Evolutionary conservation across 148 eudicot species (phyloP).

Genomic region (Fallopia convolvulus): DNA sequence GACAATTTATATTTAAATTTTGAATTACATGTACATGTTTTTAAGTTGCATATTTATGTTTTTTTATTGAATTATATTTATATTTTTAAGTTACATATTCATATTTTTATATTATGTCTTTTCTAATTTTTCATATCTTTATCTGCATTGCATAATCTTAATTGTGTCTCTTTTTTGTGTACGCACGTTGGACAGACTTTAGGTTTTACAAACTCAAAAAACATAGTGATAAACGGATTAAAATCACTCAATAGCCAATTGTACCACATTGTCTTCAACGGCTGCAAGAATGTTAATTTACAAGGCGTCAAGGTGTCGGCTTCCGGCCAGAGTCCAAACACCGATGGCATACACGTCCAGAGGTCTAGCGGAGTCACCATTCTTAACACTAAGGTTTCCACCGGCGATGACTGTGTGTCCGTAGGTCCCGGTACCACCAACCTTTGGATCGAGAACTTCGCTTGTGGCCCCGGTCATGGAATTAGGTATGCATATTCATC

Average conservation of each 20-base stretch:
- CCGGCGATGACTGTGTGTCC: slow-evolving; percentile 13
- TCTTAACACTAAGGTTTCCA: slow-evolving; percentile 10
- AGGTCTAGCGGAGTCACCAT: background rate
- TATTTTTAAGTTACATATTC: too few species aligned
- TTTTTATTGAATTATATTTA: too few species aligned
- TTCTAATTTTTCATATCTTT: too few species aligned
- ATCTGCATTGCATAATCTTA: too few species aligned
- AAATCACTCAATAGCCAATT: slow-evolving; percentile 6
- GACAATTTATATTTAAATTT: too few species aligned
- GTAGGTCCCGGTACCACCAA: slow-evolving; percentile 8
- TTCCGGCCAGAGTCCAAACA: slow-evolving; percentile 2
- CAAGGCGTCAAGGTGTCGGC: slow-evolving; percentile 4
- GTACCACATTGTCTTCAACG: slow-evolving; percentile 2
- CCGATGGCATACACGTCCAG: slow-evolving; percentile 10
- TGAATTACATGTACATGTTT: too few species aligned
- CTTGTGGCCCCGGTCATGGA: slow-evolving; percentile 11
- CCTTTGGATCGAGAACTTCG: slow-evolving; percentile 1
- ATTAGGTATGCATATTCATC: background rate
- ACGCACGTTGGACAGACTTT: too few species aligned
- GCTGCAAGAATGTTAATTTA: background rate
- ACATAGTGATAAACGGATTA: background rate
- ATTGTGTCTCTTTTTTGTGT: too few species aligned
- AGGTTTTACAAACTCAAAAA: background rate
- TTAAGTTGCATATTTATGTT: too few species aligned
- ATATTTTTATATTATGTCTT: too few species aligned